Conservation (phyloP, 2,329 filamentous ascomycete genomes). For the Blastomyces parvus region DNA sequence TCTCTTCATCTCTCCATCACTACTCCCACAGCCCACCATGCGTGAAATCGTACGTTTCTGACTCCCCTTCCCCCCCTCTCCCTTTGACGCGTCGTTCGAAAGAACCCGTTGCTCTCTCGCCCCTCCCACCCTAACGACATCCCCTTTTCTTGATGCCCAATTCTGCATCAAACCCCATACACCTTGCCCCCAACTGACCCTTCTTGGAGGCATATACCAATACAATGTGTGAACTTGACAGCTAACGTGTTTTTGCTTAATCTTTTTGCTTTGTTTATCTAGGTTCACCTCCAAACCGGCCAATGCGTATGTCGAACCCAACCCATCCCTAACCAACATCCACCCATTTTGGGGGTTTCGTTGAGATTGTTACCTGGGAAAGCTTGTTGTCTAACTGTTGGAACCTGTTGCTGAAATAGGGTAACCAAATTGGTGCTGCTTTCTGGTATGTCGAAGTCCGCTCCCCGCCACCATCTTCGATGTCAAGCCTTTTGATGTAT, state of each 20-base stretch:
- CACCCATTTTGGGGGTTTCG: neutral
- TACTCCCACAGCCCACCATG: constrained; percentile 44
- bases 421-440: constrained; percentile 99
- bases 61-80: constrained; percentile 12
- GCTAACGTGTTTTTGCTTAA: constrained; percentile 20
- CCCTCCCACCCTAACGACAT: neutral
- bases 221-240: constrained; percentile 2
- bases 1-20: constrained; percentile 6
- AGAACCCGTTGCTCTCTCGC: neutral
- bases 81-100: constrained; percentile 28
- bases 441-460: constrained; percentile 63
- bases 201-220: constrained; percentile 14
- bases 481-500: neutral
- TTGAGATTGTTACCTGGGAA: neutral
- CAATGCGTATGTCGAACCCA: constrained; percentile 70
- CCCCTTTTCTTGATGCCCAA: neutral
- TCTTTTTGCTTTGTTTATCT: constrained; percentile 38
- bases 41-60: constrained; percentile 59
- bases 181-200: constrained; percentile 16
- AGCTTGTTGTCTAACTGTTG: constrained; percentile 24
- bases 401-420: constrained; percentile 46
- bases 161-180: neutral
- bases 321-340: neutral
- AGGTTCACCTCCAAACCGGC: constrained; percentile 99
- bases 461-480: neutral